A percentile compares a stretch with the other conserved stretches of the same genome.
Conservation (phyloP, 1,139 yeast species). For the Debaryomycetaceae sp. region DNA sequence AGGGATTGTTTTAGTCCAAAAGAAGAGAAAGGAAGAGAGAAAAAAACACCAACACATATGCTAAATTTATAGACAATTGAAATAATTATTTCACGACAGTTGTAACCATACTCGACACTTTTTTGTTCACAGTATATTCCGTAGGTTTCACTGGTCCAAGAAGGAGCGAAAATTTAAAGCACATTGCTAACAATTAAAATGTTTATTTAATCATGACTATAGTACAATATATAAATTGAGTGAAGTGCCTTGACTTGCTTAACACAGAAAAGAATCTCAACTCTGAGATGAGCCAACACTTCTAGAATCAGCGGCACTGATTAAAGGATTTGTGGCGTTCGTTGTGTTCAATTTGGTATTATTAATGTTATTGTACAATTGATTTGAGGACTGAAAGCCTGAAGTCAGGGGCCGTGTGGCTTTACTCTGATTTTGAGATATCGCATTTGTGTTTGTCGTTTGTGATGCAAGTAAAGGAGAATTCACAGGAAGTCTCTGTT, state of each 20-base stretch:
- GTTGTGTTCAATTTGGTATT: slow-evolving; percentile 2
- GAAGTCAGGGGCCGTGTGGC: background rate
- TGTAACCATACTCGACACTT: no score
- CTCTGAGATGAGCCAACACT: slow-evolving; percentile 1
- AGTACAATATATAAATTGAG: background rate
- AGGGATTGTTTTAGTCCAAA: slow-evolving; percentile 57
- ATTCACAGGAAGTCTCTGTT: slow-evolving; percentile 5
- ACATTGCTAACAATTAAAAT: background rate
- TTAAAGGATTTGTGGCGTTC: background rate
- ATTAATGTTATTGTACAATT: slow-evolving; percentile 6
- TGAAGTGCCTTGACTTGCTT: no score
- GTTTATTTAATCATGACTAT: background rate
- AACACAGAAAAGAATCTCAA: no score
- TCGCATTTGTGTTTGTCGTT: slow-evolving; percentile 1
- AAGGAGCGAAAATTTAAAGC: no score
- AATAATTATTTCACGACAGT: background rate
- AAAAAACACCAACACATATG: background rate
- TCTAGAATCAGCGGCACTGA: slow-evolving; percentile 1
- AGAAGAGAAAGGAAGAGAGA: background rate
- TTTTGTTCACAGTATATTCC: no score
- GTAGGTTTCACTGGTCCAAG: no score
- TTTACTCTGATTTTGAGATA: background rate
- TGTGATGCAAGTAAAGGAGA: slow-evolving; percentile 9
- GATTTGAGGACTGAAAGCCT: slow-evolving; percentile 3
- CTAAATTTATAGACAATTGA: background rate